Percentiles rank a stretch among this genome's conserved stretches.
These are phyloP conservation scores for Cyberlindnera meyerae DNA, from an alignment of 805 yeast species.

Conservation along the genomic window DNA sequence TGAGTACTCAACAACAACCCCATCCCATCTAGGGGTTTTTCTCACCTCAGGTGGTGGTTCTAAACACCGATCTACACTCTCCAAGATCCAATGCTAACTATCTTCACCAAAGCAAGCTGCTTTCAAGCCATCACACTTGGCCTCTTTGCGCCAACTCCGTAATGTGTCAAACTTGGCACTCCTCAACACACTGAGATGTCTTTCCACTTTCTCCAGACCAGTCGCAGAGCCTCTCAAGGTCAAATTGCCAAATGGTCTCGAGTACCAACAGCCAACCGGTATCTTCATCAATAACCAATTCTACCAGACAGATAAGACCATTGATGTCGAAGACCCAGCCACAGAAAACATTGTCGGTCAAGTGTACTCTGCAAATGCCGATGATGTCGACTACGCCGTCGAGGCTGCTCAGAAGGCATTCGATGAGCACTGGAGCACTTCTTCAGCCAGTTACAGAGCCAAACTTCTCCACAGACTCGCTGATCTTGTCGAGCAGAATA, in stretches of 20 bases:
- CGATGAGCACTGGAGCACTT: conserved; percentile 50
- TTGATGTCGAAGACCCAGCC: conserved; percentile 51
- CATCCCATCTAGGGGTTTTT: too few species aligned
- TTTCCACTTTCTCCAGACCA: conserved; percentile 20
- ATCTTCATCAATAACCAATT: conserved; percentile 85
- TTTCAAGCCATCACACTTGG: background rate
- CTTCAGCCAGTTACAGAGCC: conserved; percentile 55
- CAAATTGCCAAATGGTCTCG: conserved; percentile 59
- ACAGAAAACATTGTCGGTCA: conserved; percentile 58
- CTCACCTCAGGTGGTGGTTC: too few species aligned
- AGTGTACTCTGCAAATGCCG: conserved; percentile 53
- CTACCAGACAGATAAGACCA: conserved; percentile 51
- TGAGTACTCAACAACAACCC: too few species aligned
- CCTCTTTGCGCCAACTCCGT: conserved; percentile 3
- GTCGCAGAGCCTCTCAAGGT: conserved; percentile 35
- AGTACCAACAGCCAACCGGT: conserved; percentile 80
- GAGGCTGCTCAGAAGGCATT: conserved; percentile 63
- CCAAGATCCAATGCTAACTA: too few species aligned
- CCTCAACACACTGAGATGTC: conserved; percentile 2
- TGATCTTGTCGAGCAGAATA: conserved; percentile 59
- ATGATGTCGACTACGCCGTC: conserved; percentile 68
- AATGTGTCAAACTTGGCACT: background rate
- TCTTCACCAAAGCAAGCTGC: background rate
- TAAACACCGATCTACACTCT: too few species aligned
- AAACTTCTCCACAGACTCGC: conserved; percentile 55